Evolutionary conservation across 305 asterid genomes (phyloP).

Genomic region (Vinca major): DNA sequence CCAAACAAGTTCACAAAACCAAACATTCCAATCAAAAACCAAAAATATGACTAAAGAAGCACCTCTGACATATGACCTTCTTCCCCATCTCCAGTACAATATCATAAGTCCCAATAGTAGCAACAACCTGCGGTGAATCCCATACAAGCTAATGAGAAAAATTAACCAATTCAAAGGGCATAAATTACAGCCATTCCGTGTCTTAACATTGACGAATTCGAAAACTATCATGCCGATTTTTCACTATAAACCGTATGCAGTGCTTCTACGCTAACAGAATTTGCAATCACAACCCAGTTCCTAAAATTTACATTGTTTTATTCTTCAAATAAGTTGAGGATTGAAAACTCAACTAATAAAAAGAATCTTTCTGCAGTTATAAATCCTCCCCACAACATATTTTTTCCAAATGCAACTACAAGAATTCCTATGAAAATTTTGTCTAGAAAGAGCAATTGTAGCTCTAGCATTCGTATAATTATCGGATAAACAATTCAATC

Average conservation of each 20-base stretch:
- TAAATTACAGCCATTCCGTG: not conserved
- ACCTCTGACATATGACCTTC: slow-evolving; percentile 91
- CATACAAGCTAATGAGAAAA: slow-evolving; percentile 18
- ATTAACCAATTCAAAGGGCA: not conserved
- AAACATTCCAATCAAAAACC: not conserved
- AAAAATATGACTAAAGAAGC: slow-evolving; percentile 8
- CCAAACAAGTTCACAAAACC: not conserved
- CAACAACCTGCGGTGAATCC: slow-evolving; percentile 56
- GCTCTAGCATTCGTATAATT: not conserved
- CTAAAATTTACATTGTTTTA: not conserved
- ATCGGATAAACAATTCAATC: not conserved
- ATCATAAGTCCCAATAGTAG: slow-evolving; percentile 83
- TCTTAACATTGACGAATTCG: not conserved
- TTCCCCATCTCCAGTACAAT: slow-evolving; percentile 75
- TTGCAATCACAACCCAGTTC: not conserved
- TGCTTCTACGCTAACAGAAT: not conserved
- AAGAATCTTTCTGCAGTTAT: not conserved
- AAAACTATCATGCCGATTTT: not conserved
- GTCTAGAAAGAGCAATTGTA: not conserved
- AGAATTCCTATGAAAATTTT: not conserved
- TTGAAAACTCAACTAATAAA: not conserved
- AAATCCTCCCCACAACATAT: not conserved
- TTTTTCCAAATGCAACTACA: not conserved
- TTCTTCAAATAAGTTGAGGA: not conserved
- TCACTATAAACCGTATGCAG: not conserved